A percentile compares a stretch with the other conserved stretches of the same genome.
These are phyloP conservation scores for Chamaenerion angustifolium DNA, from an alignment of 345 rosid genomes.

Conservation along the genomic window DNA sequence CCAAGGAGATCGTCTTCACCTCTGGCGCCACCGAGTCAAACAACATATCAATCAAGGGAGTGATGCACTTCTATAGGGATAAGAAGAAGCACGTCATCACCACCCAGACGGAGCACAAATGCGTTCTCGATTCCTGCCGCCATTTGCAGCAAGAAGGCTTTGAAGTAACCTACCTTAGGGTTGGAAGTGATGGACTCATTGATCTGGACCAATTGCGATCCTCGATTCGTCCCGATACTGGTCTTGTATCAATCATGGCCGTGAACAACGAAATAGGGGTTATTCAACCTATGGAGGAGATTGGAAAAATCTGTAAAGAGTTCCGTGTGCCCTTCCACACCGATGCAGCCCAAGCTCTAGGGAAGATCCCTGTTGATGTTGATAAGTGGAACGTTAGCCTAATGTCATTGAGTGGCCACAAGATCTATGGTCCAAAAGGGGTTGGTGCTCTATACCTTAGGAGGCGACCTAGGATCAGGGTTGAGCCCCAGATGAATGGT, in stretches of 20 bases:
- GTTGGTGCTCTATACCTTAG: slow-evolving; percentile 85
- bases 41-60: slow-evolving; percentile 79
- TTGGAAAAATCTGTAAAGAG: slow-evolving; percentile 72
- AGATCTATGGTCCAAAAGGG: slow-evolving; percentile 87
- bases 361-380: slow-evolving; percentile 84
- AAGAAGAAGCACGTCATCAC: slow-evolving; percentile 84
- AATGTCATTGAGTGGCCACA: slow-evolving; percentile 93
- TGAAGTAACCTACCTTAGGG: slow-evolving; percentile 81
- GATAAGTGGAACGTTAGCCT: slow-evolving; percentile 81
- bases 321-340: slow-evolving; percentile 70
- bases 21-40: slow-evolving; percentile 97
- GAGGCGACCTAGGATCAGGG: slow-evolving; percentile 67
- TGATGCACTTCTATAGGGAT: slow-evolving; percentile 81
- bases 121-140: slow-evolving; percentile 87
- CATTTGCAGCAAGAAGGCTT: slow-evolving; percentile 94
- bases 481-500: slow-evolving; percentile 89
- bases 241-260: slow-evolving; percentile 83
- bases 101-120: slow-evolving; percentile 95
- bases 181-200: slow-evolving; percentile 51
- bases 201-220: slow-evolving; percentile 50
- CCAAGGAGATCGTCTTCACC: slow-evolving; percentile 77
- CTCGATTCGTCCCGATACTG: slow-evolving; percentile 70
- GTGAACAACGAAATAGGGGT: slow-evolving; percentile 96
- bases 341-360: slow-evolving; percentile 90
- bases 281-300: slow-evolving; percentile 86